Base-by-base conservation (phyloP, 139 green algal genomes). In the Mesostigma viride region DNA sequence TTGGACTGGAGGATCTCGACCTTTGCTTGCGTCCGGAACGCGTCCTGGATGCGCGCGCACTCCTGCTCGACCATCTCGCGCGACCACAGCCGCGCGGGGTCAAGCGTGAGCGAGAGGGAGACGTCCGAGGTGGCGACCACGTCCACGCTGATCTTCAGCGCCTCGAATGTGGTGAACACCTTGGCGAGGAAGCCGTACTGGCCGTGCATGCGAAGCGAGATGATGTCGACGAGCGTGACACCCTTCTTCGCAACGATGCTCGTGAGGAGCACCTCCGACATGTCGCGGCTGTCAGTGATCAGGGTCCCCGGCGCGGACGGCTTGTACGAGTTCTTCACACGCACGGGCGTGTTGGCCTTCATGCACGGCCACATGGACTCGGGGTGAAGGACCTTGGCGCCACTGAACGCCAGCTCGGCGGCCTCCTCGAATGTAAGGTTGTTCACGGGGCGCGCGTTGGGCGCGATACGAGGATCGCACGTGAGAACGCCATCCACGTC, bases 301-400 rank as follows among this genome's bases (percentile, higher is more conserved):
- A 96, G 67, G 2, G 92, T 95, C 28, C 92, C 92, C 0, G 78
- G 70, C 0, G 90, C 90, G 5, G 28, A 26, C 8, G 63, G 61
- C 79, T 98, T 98, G 81, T 99, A 99, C 31, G 81, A 91, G 79
- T 99, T 99, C 80, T 95, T 97, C 11, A 99, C 94, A 11, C 93
- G 82, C 27, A 99, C 94, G 26, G 70, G 74, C 76, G 96, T 85
- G 30, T 76, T 77, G 8, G 26, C 36, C 14, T 81, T 73, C 33
- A 76, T 64, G 35, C 90, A 88, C 0, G 93, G 93, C 76, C 91
- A 85, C 94, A 98, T 99, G 28, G 89, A 87, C 44, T 89, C 80
- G 4, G 94, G 94, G 77, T 99, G 94, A 72, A 99, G 82, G 47
- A 99, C 93, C 62, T 71, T 63, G 20, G 94, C 94, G 0, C 94